Conservation (phyloP, 73 alveolate species). For the Tetrahymena elliotti region DNA sequence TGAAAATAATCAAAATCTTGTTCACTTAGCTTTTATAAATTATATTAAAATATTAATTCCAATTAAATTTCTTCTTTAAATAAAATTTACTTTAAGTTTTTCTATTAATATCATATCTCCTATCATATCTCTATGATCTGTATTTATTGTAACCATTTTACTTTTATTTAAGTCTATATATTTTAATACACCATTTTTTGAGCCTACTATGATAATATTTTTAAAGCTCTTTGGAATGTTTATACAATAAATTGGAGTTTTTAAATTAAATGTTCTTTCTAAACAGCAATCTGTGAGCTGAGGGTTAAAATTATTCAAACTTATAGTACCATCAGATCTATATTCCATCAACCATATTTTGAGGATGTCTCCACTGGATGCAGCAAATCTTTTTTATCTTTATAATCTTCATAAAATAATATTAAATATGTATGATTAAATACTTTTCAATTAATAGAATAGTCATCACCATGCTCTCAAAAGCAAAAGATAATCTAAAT, state of each 20-base stretch:
- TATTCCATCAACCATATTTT: background rate
- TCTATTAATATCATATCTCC: conserved; percentile 15
- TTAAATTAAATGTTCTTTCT: conserved; percentile 4
- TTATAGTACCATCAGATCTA: conserved; percentile 3
- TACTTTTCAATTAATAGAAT: background rate
- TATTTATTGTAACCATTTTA: conserved; percentile 9
- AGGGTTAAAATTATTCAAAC: background rate
- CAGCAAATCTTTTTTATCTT: background rate
- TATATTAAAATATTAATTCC: background rate
- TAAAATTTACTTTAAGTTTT: conserved; percentile 1
- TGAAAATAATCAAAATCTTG: conserved; percentile 15
- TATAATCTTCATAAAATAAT: background rate
- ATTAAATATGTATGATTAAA: background rate
- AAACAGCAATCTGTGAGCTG: background rate
- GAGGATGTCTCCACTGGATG: background rate
- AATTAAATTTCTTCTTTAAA: background rate
- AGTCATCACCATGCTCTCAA: conserved; percentile 1
- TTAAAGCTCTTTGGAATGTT: conserved; percentile 4
- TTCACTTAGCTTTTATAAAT: background rate
- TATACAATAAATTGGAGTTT: conserved; percentile 5
- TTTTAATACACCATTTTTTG: background rate
- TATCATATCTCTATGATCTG: conserved; percentile 2
- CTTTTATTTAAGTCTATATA: conserved; percentile 14
- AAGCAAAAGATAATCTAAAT: conserved; percentile 7
- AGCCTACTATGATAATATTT: conserved; percentile 9